Percentiles rank a stretch among this genome's conserved stretches.
phyloP scores from a whole-genome alignment of 164 flowering plant species.

The Akebia trifoliata region DNA sequence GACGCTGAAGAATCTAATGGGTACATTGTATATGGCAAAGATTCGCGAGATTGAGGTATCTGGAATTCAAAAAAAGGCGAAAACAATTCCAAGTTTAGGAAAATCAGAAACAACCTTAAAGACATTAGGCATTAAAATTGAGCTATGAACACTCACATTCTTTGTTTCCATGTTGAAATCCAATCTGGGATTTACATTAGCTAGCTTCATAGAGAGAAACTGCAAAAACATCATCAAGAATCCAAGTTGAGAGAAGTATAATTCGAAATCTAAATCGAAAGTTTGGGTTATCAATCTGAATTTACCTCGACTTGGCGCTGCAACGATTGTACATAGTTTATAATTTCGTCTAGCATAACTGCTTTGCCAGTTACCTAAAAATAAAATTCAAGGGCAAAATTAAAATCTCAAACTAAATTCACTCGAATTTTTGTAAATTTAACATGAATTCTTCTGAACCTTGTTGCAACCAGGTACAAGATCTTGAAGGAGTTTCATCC shows the following conservation, averaged over 20 bases:
- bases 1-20: slow-evolving; percentile 39
- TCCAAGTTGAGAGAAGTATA: neutral
- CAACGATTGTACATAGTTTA: no score
- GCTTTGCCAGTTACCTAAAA: slow-evolving; percentile 86
- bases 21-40: slow-evolving; percentile 30
- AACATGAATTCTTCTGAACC: slow-evolving; percentile 38
- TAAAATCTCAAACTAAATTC: neutral
- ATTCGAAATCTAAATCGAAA: neutral
- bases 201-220: slow-evolving; percentile 77
- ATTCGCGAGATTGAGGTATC: slow-evolving; percentile 49
- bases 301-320: slow-evolving; percentile 88
- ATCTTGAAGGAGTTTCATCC: slow-evolving; percentile 90
- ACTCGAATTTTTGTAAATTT: no score
- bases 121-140: no score
- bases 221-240: slow-evolving; percentile 21
- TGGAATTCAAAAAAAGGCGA: slow-evolving; percentile 18
- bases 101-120: no score
- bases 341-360: slow-evolving; percentile 91
- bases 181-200: slow-evolving; percentile 57
- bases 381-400: slow-evolving; percentile 12
- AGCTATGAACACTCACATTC: slow-evolving; percentile 47
- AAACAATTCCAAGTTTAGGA: slow-evolving; percentile 3
- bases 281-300: no score
- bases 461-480: slow-evolving; percentile 92
- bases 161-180: slow-evolving; percentile 52